Base-by-base conservation (phyloP, 768 basidiomycete species). In the Sistotremastrum suecicum region DNA sequence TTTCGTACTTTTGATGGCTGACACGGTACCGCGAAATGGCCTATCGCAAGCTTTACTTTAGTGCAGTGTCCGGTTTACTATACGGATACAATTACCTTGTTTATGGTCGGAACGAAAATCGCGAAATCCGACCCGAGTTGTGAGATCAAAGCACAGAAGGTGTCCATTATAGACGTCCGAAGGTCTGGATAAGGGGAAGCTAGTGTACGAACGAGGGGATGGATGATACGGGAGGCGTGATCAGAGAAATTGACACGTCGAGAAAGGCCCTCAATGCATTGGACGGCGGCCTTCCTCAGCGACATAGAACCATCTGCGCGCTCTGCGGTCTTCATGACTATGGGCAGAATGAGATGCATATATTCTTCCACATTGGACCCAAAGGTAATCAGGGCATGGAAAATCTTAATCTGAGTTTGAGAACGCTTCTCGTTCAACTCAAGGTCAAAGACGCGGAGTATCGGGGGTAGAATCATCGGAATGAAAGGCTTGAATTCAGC, bases 351-450 rank as follows among this genome's bases (percentile, higher is more conserved):
- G 36, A 99, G 80, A 62, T 98, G 94, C 10, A 98, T 71, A 61
- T 97, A 98, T 59, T 99, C 95, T 60, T 99, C 95, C 49, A 98
- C 84, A 60, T 92, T 97, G 3, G 86, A 73, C 4, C 95, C 95
- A 56, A 99, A 98, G 0, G 91, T 89, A 54, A 88, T 72, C 60
- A 97, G 87, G 0, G 94, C 90, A 56, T 92, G 87, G 47, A 98
- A 87, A 47, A 97, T 82, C 58, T 91, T 89, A 58, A 86, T 82
- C 52, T 90, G 87, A 0, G 82, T 84, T 43, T 65, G 66, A 53
- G 78, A 74, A 32, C 83, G 69, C 58, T 87, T 83, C 45, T 94
- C 90, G 10, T 73, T 80, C 34, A 80, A 62, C 42, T 91, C 88
- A n/a, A 80, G 82, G 48, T 94, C 89, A 51, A 94, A 92, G 1